Percentiles rank a stretch among this genome's conserved stretches.
Evolutionary conservation across 306 rosid genomes (phyloP).

Genomic region (Trifolium pratense): DNA sequence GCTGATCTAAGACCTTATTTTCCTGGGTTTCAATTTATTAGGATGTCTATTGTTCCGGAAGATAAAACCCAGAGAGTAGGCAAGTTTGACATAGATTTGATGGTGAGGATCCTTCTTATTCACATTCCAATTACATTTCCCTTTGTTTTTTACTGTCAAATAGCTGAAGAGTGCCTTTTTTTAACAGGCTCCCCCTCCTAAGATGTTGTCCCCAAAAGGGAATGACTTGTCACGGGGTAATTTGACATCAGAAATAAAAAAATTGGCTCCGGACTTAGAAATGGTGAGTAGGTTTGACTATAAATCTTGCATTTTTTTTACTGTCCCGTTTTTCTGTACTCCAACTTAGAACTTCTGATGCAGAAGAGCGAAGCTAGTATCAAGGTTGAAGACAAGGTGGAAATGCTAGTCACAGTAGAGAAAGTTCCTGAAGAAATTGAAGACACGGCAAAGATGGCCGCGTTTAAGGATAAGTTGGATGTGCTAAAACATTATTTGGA

Average conservation of each 20-base stretch:
- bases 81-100: conserved; percentile 68
- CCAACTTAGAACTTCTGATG: conserved; percentile 38
- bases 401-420: conserved; percentile 40
- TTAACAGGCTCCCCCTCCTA: conserved; percentile 74
- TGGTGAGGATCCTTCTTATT: conserved; percentile 58
- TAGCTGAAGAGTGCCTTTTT: conserved; percentile 45
- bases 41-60: conserved; percentile 45
- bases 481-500: conserved; percentile 48
- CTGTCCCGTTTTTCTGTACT: neutral
- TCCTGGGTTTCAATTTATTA: conserved; percentile 39
- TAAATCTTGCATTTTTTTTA: conserved; percentile 11
- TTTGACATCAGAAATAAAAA: conserved; percentile 44
- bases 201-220: conserved; percentile 42
- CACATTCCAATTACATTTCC: conserved; percentile 35
- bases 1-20: conserved; percentile 23
- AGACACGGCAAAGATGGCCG: conserved; percentile 44
- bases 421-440: conserved; percentile 39
- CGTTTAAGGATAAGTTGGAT: conserved; percentile 44
- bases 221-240: conserved; percentile 47
- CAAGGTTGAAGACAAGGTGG: conserved; percentile 52
- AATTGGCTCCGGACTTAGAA: conserved; percentile 36
- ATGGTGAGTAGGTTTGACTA: conserved; percentile 51
- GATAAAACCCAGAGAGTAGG: conserved; percentile 45
- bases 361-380: conserved; percentile 46
- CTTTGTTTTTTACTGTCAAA: conserved; percentile 32